These are phyloP conservation scores for Saccharomyces hybrid DNA, from an alignment of 1,139 yeast genomes.

Conservation along the genomic window DNA sequence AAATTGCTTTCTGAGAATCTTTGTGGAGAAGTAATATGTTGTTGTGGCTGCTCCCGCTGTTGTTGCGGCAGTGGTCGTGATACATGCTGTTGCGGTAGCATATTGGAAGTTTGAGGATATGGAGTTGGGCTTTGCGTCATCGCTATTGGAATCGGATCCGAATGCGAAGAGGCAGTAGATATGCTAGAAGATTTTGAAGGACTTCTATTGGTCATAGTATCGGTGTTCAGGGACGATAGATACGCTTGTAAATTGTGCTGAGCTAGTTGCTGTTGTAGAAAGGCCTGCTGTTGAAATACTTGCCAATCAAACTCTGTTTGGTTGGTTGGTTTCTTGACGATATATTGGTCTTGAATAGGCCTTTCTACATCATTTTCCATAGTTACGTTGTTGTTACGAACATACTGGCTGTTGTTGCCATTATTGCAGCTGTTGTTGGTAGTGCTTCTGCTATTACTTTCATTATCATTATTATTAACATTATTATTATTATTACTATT, in stretches of 20 bases:
- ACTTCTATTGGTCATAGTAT: not conserved
- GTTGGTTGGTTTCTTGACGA: slow-evolving; percentile 29
- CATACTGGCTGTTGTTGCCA: not conserved
- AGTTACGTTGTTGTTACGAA: not conserved
- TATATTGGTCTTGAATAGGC: slow-evolving; percentile 14
- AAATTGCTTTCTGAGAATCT: not conserved
- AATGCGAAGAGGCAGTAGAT: not conserved
- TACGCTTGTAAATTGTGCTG: slow-evolving; percentile 31
- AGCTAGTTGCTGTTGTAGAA: slow-evolving; percentile 31
- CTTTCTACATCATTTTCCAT: not conserved
- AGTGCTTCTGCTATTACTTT: slow-evolving; percentile 1
- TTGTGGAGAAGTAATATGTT: not conserved
- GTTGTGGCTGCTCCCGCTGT: not conserved
- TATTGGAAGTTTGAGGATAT: not conserved
- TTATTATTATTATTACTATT: not conserved
- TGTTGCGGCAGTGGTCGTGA: not conserved
- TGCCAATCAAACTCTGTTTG: slow-evolving; percentile 33
- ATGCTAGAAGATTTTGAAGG: not conserved
- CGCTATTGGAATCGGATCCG: not conserved
- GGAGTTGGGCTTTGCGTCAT: not conserved
- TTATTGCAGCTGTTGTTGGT: not conserved
- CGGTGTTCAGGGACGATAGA: slow-evolving; percentile 20
- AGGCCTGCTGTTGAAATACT: slow-evolving; percentile 30
- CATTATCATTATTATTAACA: not conserved
- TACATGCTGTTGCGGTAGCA: not conserved